These are phyloP conservation scores for Naegleria gruberi DNA, from an alignment of 208 protist species.

Conservation along the genomic window DNA sequence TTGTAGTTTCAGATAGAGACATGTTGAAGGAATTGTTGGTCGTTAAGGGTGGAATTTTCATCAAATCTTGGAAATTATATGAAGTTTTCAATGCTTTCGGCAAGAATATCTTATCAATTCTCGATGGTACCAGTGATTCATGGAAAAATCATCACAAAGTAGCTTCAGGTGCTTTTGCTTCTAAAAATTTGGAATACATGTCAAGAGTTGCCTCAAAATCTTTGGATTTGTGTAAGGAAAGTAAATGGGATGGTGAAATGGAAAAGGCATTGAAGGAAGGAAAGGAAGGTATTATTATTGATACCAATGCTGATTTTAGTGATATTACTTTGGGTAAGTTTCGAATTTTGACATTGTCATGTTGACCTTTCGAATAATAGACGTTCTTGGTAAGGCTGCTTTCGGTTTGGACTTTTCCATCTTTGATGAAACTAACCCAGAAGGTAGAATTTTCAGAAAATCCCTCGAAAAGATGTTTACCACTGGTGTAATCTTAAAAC, in stretches of 20 bases:
- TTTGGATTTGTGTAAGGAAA: neutral
- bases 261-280: neutral
- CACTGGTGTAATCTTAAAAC: no score
- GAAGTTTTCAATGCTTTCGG: neutral
- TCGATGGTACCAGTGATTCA: neutral
- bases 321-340: no score
- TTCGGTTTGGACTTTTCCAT: no score
- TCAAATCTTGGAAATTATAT: neutral
- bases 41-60: neutral
- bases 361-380: no score
- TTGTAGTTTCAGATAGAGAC: neutral
- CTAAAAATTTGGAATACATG: neutral
- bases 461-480: no score
- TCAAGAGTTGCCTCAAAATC: neutral
- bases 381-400: no score
- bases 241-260: neutral
- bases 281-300: neutral
- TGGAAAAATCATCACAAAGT: neutral
- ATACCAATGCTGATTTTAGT: neutral
- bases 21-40: neutral
- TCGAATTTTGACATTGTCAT: no score
- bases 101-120: neutral
- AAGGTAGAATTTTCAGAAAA: no score
- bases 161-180: neutral
- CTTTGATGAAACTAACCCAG: no score